Conservation (phyloP, 257 asterid genomes). For the Prunella vulgaris region DNA sequence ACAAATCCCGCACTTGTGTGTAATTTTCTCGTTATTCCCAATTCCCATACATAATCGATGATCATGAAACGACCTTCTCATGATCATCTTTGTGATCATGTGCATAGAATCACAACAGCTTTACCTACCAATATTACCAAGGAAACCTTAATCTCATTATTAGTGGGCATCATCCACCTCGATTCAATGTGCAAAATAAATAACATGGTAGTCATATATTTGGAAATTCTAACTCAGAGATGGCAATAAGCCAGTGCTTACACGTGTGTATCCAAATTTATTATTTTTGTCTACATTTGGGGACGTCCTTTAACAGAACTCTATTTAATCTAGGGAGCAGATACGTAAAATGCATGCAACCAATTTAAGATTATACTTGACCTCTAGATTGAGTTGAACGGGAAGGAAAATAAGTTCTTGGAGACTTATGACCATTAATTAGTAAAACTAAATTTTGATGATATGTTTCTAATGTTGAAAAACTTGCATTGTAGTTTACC, state of each 20-base stretch:
- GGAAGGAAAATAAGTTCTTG: not conserved
- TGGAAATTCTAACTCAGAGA: not conserved
- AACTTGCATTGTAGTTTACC: not conserved
- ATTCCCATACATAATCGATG: not conserved
- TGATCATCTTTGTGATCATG: not conserved
- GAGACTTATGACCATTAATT: not conserved
- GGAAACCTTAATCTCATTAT: not conserved
- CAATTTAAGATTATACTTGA: not conserved
- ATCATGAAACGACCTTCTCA: not conserved
- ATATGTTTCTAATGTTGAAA: not conserved
- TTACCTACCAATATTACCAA: not conserved
- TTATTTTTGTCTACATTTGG: not conserved
- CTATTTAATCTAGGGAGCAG: not conserved
- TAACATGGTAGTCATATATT: not conserved
- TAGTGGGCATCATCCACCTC: not conserved
- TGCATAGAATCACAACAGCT: not conserved
- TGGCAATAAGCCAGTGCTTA: not conserved
- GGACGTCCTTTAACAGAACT: not conserved
- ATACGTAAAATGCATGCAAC: too few species aligned
- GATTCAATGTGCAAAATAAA: not conserved
- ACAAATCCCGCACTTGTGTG: not conserved
- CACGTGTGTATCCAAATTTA: not conserved
- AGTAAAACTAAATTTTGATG: not conserved
- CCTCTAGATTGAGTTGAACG: not conserved
- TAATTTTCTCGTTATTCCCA: not conserved